phyloP scores from a whole-genome alignment of 2,329 filamentous ascomycete genomes.

The Alternaria arborescens region DNA sequence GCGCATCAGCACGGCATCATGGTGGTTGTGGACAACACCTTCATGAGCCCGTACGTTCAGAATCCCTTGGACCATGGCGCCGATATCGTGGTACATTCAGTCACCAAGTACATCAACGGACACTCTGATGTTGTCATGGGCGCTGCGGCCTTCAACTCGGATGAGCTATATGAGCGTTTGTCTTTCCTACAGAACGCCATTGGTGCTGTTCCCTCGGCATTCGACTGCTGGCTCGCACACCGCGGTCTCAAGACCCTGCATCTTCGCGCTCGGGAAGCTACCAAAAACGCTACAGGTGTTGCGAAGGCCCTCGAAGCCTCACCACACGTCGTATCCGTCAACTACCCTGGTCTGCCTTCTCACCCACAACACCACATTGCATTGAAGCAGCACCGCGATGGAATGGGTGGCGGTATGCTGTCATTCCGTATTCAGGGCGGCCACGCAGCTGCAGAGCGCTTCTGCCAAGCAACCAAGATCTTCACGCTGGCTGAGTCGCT shows the following conservation, averaged over 20 bases:
- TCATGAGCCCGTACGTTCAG: conserved; percentile 94
- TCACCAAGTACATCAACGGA: conserved; percentile 99
- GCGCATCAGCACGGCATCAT: conserved; percentile 89
- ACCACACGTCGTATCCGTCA: conserved; percentile 84
- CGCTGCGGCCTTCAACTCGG: conserved; percentile 91
- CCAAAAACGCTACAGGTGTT: conserved; percentile 79
- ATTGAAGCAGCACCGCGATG: conserved; percentile 88
- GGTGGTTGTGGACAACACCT: conserved; percentile 99
- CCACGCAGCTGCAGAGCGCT: conserved; percentile 83
- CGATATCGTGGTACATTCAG: conserved; percentile 95
- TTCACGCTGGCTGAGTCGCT: conserved; percentile 94
- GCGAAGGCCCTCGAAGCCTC: conserved; percentile 80
- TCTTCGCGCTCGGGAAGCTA: conserved; percentile 86
- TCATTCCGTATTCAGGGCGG: conserved; percentile 94
- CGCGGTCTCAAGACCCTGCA: conserved; percentile 96
- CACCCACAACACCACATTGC: conserved; percentile 89
- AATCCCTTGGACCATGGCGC: conserved; percentile 95
- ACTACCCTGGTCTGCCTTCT: conserved; percentile 90
- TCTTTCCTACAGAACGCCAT: conserved; percentile 97
- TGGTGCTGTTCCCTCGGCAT: conserved; percentile 90
- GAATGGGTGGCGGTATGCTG: conserved; percentile 96
- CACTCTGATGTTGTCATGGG: conserved; percentile 98
- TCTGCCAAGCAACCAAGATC: conserved; percentile 88
- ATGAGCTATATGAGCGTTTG: conserved; percentile 77
- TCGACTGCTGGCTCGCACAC: conserved; percentile 98